These are phyloP conservation scores for Eudorina sp. DNA, from an alignment of 139 green algal species.

Conservation along the genomic window DNA sequence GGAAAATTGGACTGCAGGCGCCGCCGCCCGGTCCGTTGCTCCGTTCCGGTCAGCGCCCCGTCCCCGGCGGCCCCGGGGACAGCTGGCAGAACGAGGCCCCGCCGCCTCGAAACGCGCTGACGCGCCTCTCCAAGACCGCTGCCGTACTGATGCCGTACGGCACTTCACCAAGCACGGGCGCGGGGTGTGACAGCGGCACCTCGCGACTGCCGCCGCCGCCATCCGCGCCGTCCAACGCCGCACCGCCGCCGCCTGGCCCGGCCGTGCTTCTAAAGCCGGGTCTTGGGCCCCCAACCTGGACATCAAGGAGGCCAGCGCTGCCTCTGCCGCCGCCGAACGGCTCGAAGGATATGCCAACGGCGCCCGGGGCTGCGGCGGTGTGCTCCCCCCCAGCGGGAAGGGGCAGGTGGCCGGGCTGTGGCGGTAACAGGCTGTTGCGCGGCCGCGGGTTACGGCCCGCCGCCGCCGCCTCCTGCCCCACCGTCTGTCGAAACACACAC, in stretches of 20 bases:
- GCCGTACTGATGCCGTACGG: constrained; percentile 15
- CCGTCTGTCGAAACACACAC: too few species aligned
- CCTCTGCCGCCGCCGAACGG: too few species aligned
- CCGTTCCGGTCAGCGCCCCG: too few species aligned
- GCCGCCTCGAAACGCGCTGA: too few species aligned
- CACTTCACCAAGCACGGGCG: background rate
- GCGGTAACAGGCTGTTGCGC: background rate
- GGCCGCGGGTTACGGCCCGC: background rate
- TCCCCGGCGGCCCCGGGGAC: too few species aligned
- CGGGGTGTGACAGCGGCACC: constrained; percentile 10
- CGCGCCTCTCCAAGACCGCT: constrained; percentile 11
- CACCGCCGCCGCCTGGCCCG: background rate
- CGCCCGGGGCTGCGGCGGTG: background rate
- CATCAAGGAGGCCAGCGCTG: too few species aligned
- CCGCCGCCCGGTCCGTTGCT: too few species aligned
- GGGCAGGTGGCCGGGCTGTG: background rate
- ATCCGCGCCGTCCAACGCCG: background rate
- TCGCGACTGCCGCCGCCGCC: background rate
- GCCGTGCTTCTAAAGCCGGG: too few species aligned
- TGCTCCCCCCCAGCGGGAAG: too few species aligned
- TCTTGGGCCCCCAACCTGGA: too few species aligned
- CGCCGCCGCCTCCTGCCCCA: background rate
- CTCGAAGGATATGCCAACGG: background rate
- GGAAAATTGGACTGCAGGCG: too few species aligned
- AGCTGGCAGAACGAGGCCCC: too few species aligned